Base-by-base conservation (phyloP, 768 basidiomycete species). In the Boletus vermiculosoides region DNA sequence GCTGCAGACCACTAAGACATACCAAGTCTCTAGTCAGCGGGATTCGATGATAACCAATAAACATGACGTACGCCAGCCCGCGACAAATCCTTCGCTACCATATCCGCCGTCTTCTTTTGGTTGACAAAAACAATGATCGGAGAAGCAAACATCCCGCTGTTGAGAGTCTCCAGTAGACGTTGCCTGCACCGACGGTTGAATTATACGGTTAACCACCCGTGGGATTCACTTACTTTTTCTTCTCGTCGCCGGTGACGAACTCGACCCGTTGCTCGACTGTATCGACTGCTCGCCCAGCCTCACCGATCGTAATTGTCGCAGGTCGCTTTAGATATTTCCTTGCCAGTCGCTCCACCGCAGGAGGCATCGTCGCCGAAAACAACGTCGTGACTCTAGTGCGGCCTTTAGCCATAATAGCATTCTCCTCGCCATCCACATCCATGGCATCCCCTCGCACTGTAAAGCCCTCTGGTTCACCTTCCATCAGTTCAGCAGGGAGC, bases 81-180 rank as follows among this genome's bases (percentile, higher is more conserved):
- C 48, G 87, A 86, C 2, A 99, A 78, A 68, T 98, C 95, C 71
- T 95, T 95, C 39, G 93, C 89, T 34, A 99, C 93, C 87, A 94
- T 92, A 71, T 99, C 97, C 50, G 95, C 96, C 13, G 94, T 96
- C 81, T 98, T 97, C 81, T 99, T 99, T 74, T 98, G 95, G 72
- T 98, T 98, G 78, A 98, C 95, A 75, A 98, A 99, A 20, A 94
- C 91, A 61, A 99, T 99, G 64, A 99, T 98, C 5, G 97, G 97
- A 18, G 97, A 84, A 36, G 85, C 73, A 71, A 85, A 93, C 59
- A 82, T 79, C 41, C 86, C 88, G 59, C 86, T 88, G 77, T 95
- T 93, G 73, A 99, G 86, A 61, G 98, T 92, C 69, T 98, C 96
- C 67, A 97, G 76, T 69, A 98, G 71, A 46, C 85, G 83, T 59